Conservation (phyloP, 257 asterid genomes). For the Oldenlandia corymbosa region DNA sequence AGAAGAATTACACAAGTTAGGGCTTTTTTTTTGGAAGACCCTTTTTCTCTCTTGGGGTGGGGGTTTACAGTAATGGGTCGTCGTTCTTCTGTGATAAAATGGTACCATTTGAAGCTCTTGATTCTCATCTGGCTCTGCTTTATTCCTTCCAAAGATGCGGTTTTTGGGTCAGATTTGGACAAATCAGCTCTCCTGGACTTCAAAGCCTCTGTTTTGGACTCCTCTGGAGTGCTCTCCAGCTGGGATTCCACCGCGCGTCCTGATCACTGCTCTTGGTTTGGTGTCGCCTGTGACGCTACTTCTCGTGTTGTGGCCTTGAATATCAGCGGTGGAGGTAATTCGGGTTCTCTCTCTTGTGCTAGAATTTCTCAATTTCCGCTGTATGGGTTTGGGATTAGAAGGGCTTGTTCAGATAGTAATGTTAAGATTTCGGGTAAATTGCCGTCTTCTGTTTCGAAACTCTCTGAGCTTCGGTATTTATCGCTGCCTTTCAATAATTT, state of each 20-base stretch:
- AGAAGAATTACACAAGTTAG: conserved; percentile 24
- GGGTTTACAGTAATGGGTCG: conserved; percentile 54
- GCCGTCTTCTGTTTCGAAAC: conserved; percentile 46
- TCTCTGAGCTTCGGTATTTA: conserved; percentile 56
- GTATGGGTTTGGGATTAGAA: conserved; percentile 72
- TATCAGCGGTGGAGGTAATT: conserved; percentile 75
- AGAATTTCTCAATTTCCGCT: conserved; percentile 71
- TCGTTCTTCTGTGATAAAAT: conserved; percentile 42
- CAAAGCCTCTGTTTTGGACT: conserved; percentile 63
- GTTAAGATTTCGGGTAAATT: conserved; percentile 48
- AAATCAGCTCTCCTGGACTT: conserved; percentile 79
- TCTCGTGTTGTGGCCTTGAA: conserved; percentile 70
- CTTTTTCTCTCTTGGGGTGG: conserved; percentile 41
- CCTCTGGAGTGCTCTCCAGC: conserved; percentile 48
- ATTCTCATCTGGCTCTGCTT: conserved; percentile 42
- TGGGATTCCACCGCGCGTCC: conserved; percentile 41
- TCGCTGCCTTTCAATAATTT: conserved; percentile 77
- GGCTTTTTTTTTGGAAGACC: conserved; percentile 39
- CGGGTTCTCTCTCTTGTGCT: conserved; percentile 46
- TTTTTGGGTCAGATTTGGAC: conserved; percentile 52
- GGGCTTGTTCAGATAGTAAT: conserved; percentile 45
- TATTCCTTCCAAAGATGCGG: conserved; percentile 35
- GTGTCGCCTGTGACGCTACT: conserved; percentile 61
- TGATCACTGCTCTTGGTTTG: conserved; percentile 74
- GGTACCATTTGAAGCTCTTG: conserved; percentile 60